phyloP scores from a whole-genome alignment of 768 basidiomycete genomes.

The Mycena olivaceomarginata region DNA sequence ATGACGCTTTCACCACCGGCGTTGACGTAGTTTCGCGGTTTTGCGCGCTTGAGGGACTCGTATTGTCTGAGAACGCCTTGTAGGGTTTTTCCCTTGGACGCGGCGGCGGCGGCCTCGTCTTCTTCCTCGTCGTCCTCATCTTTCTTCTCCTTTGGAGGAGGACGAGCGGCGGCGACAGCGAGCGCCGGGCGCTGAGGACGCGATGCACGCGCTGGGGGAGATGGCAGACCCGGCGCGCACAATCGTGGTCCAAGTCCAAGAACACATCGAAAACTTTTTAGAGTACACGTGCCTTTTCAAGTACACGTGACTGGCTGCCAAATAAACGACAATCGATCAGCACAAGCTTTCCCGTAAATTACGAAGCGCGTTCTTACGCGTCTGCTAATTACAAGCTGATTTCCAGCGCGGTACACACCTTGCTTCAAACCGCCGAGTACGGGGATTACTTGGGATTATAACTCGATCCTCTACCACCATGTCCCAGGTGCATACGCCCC shows the following conservation, averaged over 20 bases:
- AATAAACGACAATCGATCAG: not conserved
- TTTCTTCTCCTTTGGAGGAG: not conserved
- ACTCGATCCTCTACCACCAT: constrained; percentile 58
- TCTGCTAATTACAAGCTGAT: not conserved
- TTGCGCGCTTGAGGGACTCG: constrained; percentile 62
- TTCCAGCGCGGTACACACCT: not conserved
- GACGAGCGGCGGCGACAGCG: not conserved
- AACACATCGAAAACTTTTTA: constrained; percentile 32
- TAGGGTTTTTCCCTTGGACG: constrained; percentile 41
- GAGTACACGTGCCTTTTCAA: constrained; percentile 1
- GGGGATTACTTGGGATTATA: constrained; percentile 10
- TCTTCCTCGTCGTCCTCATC: constrained; percentile 34
- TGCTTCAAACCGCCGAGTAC: constrained; percentile 31
- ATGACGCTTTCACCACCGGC: constrained; percentile 66
- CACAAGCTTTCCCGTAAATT: no score
- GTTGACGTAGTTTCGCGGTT: constrained; percentile 79
- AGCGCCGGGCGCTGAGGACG: constrained; percentile 17
- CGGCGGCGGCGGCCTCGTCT: constrained; percentile 1
- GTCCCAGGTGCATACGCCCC: constrained; percentile 63
- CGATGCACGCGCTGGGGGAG: constrained; percentile 17
- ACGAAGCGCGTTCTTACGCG: no score
- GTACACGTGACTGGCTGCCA: constrained; percentile 1
- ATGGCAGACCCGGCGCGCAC: constrained; percentile 21
- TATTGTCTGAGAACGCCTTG: constrained; percentile 53
- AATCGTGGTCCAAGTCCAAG: constrained; percentile 38